Conservation (phyloP, 2,329 filamentous ascomycete genomes). For the Tolypocladium inflatum region DNA sequence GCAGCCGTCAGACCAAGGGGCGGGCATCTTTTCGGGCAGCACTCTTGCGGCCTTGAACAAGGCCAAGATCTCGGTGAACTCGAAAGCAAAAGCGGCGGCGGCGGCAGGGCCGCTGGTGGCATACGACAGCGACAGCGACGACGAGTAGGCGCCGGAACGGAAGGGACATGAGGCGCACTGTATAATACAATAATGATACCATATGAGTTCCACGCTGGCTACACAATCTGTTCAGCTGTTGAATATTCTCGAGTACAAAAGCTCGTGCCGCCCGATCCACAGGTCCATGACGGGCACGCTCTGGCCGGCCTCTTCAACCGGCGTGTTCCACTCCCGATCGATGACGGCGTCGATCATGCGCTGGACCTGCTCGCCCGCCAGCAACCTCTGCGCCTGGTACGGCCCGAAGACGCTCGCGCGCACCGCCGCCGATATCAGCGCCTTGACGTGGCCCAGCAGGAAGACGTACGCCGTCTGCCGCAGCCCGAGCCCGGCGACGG, state of each 20-base stretch:
- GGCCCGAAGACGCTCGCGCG: conserved; percentile 70
- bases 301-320: conserved; percentile 61
- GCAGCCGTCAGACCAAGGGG: conserved; percentile 24
- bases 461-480: conserved; percentile 65
- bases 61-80: conserved; percentile 42
- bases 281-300: conserved; percentile 70
- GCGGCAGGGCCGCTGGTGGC: conserved; percentile 67
- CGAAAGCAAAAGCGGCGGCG: conserved; percentile 41
- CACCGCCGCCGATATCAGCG: conserved; percentile 67
- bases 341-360: conserved; percentile 48
- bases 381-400: conserved; percentile 66
- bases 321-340: conserved; percentile 47
- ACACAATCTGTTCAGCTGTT: conserved; percentile 50
- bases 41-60: conserved; percentile 71
- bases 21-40: conserved; percentile 71
- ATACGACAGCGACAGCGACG: conserved; percentile 86
- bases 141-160: conserved; percentile 25
- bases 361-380: conserved; percentile 53
- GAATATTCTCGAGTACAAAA: conserved; percentile 78
- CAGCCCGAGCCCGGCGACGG: conserved; percentile 48
- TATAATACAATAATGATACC: conserved; percentile 21
- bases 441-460: conserved; percentile 67
- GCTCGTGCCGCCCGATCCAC: conserved; percentile 75
- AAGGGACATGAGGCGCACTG: conserved; percentile 8
- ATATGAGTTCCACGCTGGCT: conserved; percentile 3